These are phyloP conservation scores for Fusarium nisikadoi DNA, from an alignment of 2,329 filamentous ascomycete genomes.

Conservation along the genomic window DNA sequence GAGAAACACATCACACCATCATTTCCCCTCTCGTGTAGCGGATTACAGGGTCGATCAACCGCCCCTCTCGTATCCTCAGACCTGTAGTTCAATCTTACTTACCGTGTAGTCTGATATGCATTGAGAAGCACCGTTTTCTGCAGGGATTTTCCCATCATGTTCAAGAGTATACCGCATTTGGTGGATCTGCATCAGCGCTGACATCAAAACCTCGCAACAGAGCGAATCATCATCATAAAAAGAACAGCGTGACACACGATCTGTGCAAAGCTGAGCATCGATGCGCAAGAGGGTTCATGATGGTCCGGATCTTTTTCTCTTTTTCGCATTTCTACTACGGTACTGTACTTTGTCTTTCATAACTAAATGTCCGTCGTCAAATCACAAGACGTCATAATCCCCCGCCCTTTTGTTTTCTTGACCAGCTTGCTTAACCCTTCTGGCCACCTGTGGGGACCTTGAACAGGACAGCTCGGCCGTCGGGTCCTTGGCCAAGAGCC, in stretches of 20 bases:
- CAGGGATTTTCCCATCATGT: constrained; percentile 1
- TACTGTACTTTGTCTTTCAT: constrained; percentile 19
- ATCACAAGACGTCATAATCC: constrained; percentile 12
- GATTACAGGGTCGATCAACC: neutral
- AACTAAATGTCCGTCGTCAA: constrained; percentile 36
- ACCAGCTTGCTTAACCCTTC: constrained; percentile 38
- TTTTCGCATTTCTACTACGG: constrained; percentile 16
- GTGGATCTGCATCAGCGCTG: constrained; percentile 6
- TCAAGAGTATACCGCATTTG: neutral
- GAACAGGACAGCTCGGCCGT: constrained; percentile 66
- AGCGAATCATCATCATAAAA: neutral
- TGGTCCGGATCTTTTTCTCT: constrained; percentile 8
- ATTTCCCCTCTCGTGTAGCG: constrained; percentile 20
- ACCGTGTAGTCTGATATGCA: neutral
- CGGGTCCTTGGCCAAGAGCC: constrained; percentile 61
- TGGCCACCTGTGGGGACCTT: constrained; percentile 66
- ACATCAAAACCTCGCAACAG: constrained; percentile 12
- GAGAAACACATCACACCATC: neutral
- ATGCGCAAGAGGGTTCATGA: neutral
- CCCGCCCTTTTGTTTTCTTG: no score
- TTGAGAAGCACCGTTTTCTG: neutral
- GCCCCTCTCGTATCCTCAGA: constrained; percentile 14
- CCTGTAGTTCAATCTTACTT: constrained; percentile 2
- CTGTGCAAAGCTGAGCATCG: neutral
- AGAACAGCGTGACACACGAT: neutral